phyloP scores from a whole-genome alignment of 2,329 filamentous ascomycete genomes.

The Tolypocladium inflatum region DNA sequence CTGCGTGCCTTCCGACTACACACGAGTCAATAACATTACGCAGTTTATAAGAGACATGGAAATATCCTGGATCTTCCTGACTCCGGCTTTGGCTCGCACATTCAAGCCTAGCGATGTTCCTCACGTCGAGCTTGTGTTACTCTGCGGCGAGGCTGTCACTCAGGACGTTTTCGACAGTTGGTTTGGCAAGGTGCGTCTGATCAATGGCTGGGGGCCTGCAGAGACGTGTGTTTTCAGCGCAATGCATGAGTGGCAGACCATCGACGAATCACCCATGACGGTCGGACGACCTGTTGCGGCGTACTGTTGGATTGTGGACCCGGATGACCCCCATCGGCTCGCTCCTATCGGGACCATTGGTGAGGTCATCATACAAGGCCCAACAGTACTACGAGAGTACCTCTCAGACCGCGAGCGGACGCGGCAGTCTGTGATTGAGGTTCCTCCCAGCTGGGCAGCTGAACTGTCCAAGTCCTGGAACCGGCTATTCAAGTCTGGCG shows the following conservation, averaged over 20 bases:
- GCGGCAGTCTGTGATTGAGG: no score
- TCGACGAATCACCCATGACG: background rate
- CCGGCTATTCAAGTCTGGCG: conserved; percentile 8
- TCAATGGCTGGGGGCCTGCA: background rate
- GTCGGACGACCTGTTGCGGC: background rate
- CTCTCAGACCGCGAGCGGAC: background rate
- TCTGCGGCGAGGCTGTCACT: conserved; percentile 2
- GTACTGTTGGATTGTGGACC: background rate
- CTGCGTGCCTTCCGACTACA: conserved; percentile 3
- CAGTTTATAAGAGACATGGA: background rate
- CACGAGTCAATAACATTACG: background rate
- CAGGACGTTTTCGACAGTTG: background rate
- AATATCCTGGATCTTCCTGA: conserved; percentile 1
- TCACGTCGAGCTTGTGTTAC: background rate
- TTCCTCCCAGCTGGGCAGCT: no score
- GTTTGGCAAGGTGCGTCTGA: background rate
- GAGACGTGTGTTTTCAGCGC: background rate
- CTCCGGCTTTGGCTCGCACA: conserved; percentile 1
- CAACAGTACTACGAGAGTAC: background rate
- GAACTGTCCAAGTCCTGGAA: background rate
- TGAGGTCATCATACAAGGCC: background rate
- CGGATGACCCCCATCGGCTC: background rate
- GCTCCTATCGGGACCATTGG: background rate
- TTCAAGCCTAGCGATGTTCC: conserved; percentile 1
- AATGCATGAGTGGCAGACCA: background rate